Conservation (phyloP, 2,329 filamentous ascomycete species). For the Colletotrichum noveboracense region DNA sequence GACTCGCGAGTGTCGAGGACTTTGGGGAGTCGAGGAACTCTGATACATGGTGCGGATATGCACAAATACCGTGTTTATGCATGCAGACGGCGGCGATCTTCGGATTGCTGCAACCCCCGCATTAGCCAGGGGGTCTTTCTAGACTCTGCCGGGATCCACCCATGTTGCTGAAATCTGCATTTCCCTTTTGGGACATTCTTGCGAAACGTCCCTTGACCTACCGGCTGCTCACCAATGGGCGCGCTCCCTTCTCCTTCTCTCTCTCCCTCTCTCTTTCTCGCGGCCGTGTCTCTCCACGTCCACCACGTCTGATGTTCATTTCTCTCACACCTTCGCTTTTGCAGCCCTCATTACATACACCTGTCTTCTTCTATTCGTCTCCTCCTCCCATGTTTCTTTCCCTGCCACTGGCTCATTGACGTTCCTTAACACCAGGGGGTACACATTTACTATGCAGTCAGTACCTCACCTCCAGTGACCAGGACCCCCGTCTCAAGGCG, state of each 20-base stretch:
- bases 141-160: constrained; percentile 12
- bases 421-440: not conserved
- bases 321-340: not conserved
- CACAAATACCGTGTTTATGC: not conserved
- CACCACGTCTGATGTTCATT: not conserved
- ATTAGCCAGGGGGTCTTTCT: constrained; percentile 7
- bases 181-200: constrained; percentile 27
- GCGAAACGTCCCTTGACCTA: constrained; percentile 23
- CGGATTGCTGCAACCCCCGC: constrained; percentile 16
- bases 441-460: not conserved
- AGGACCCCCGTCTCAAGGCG: not conserved
- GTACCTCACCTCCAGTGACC: not conserved
- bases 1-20: not conserved
- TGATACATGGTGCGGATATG: not conserved
- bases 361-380: not conserved
- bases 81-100: constrained; percentile 13
- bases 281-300: not conserved
- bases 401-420: not conserved
- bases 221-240: not conserved
- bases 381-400: not conserved
- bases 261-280: not conserved
- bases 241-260: not conserved
- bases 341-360: not conserved
- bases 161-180: constrained; percentile 4
- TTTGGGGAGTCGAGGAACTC: not conserved